Percentiles rank a stretch among this genome's conserved stretches.
These are phyloP conservation scores for Cystobasidium pallidum DNA, from an alignment of 1,284 basidiomycete species.

Conservation along the genomic window DNA sequence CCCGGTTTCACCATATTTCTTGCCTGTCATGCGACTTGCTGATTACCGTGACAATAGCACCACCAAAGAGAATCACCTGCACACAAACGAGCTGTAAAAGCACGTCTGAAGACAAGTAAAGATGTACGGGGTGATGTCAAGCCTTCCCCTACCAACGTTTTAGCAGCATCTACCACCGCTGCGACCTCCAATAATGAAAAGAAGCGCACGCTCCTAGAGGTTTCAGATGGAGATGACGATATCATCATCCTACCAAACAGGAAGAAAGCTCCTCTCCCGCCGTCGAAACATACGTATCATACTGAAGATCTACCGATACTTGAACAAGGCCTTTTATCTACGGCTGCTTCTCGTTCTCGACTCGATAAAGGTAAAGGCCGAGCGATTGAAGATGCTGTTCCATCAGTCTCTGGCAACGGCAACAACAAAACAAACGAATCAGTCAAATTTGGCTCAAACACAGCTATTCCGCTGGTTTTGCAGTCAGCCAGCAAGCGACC, in stretches of 20 bases:
- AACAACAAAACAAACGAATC: background rate
- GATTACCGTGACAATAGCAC: constrained; percentile 2
- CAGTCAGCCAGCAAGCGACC: background rate
- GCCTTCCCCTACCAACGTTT: background rate
- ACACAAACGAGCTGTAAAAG: background rate
- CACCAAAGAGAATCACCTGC: constrained; percentile 30
- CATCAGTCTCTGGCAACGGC: background rate
- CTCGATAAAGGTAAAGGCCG: constrained; percentile 21
- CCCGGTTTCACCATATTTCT: no score
- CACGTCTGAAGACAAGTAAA: background rate
- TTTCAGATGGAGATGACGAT: constrained; percentile 23
- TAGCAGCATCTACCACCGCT: background rate
- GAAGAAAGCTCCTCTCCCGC: background rate
- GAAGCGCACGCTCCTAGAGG: background rate
- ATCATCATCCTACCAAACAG: background rate
- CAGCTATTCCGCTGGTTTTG: background rate
- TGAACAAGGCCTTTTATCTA: background rate
- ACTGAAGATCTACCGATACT: constrained; percentile 1
- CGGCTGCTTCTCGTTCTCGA: background rate
- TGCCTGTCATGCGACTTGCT: background rate
- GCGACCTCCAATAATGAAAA: background rate
- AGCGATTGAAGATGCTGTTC: background rate
- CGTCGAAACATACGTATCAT: background rate
- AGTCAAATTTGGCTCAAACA: background rate
- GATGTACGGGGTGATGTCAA: background rate